A percentile compares a stretch with the other conserved stretches of the same genome.
phyloP scores from a whole-genome alignment of 2,329 filamentous ascomycete species.

The Venturia carpophila region DNA sequence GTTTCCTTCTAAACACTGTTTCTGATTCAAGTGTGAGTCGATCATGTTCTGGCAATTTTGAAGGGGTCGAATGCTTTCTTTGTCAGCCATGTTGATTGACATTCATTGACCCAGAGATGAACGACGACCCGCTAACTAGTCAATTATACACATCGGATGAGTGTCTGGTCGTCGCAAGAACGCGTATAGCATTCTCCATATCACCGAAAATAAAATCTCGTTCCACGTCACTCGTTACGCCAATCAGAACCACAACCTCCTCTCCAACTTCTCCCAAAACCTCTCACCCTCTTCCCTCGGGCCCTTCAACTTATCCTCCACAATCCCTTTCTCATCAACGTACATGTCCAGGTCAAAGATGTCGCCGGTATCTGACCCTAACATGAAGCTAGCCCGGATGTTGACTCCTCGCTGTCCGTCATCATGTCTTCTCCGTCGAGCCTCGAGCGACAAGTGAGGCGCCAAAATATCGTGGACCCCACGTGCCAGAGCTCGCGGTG shows the following conservation, averaged over 20 bases:
- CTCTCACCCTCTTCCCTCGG: constrained; percentile 16
- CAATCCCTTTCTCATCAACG: constrained; percentile 29
- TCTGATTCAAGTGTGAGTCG: no score
- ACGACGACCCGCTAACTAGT: no score
- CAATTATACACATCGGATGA: neutral
- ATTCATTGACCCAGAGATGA: no score
- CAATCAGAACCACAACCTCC: constrained; percentile 37
- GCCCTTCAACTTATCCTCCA: constrained; percentile 16
- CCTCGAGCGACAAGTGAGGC: constrained; percentile 33
- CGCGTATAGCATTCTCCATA: neutral
- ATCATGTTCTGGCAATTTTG: no score
- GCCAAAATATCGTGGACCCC: constrained; percentile 35
- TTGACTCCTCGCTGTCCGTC: constrained; percentile 29
- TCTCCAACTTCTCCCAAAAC: constrained; percentile 36
- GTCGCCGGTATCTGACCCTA: constrained; percentile 32
- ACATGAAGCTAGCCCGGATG: constrained; percentile 39
- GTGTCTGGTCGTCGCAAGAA: neutral
- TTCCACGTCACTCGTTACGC: neutral
- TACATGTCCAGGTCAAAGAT: constrained; percentile 41
- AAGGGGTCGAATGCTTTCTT: no score
- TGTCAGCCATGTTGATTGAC: no score
- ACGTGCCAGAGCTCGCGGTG: constrained; percentile 35
- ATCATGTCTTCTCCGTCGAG: constrained; percentile 27
- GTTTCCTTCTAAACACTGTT: no score
- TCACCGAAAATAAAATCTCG: neutral